Percentiles rank a stretch among this genome's conserved stretches.
phyloP scores from a whole-genome alignment of 345 rosid species.

The Eucalyptus globulus region DNA sequence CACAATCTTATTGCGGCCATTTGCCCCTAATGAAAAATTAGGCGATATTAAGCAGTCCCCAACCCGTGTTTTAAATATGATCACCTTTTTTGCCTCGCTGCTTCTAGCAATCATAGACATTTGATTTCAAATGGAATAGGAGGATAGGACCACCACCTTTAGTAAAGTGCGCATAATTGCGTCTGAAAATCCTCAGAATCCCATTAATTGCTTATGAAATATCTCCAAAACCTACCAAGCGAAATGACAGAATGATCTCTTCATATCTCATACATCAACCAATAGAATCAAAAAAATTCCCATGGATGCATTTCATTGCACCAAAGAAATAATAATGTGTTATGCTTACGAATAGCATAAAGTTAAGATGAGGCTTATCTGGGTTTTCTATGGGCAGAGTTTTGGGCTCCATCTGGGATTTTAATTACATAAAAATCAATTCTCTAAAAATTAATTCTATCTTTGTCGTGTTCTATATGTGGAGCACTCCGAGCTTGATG shows the following conservation, averaged over 20 bases:
- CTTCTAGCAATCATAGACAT: background rate
- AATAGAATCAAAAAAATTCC: background rate
- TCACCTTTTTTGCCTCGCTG: background rate
- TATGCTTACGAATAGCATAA: background rate
- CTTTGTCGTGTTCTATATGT: background rate
- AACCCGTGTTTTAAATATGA: background rate
- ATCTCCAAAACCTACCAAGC: background rate
- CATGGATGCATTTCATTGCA: background rate
- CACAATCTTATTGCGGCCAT: background rate
- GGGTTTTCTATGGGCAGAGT: background rate
- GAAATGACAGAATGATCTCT: background rate
- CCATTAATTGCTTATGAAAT: slow-evolving; percentile 1
- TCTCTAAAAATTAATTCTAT: background rate
- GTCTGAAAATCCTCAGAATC: slow-evolving; percentile 9
- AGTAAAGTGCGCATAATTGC: background rate
- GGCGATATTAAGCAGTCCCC: background rate
- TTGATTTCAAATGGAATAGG: background rate
- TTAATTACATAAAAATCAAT: background rate
- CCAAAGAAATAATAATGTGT: background rate
- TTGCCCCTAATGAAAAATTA: background rate
- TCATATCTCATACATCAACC: background rate
- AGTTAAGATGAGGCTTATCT: background rate
- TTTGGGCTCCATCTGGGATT: background rate
- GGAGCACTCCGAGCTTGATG: background rate
- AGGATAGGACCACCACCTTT: background rate